These are phyloP conservation scores for Solanum habrochaites DNA, from an alignment of 257 asterid species.

Conservation along the genomic window DNA sequence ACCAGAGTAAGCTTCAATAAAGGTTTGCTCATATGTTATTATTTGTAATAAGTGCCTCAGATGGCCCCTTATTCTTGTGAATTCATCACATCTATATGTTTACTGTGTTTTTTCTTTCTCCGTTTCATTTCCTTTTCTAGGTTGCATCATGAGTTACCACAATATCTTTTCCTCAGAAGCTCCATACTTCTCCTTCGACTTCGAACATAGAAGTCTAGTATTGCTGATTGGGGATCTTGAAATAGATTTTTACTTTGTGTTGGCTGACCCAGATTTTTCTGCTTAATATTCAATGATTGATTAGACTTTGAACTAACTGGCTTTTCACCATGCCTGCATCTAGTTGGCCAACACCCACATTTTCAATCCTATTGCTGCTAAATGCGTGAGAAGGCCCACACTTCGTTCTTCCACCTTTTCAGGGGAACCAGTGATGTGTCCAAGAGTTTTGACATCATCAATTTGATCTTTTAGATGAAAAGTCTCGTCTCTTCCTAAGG, in stretches of 20 bases:
- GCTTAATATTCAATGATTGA: slow-evolving; percentile 13
- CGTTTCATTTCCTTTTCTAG: slow-evolving; percentile 33
- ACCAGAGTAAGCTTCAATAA: slow-evolving; percentile 83
- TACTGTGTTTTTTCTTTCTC: slow-evolving; percentile 34
- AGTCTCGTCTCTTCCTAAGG: not conserved
- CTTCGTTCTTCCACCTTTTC: slow-evolving; percentile 11
- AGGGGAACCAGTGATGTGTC: slow-evolving; percentile 9
- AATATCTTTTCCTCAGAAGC: slow-evolving; percentile 25
- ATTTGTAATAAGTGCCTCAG: slow-evolving; percentile 9
- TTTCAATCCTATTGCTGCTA: slow-evolving; percentile 4
- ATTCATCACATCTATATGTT: slow-evolving; percentile 43
- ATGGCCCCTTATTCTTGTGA: slow-evolving; percentile 53
- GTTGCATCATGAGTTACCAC: slow-evolving; percentile 24
- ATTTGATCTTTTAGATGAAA: slow-evolving; percentile 16
- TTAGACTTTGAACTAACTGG: no score
- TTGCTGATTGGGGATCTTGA: slow-evolving; percentile 21
- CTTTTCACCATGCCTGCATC: no score
- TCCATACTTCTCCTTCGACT: slow-evolving; percentile 48
- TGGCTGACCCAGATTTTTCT: slow-evolving; percentile 14
- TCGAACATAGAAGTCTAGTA: slow-evolving; percentile 48
- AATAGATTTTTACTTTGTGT: slow-evolving; percentile 28
- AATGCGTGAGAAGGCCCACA: slow-evolving; percentile 10
- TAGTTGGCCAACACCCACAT: not conserved
- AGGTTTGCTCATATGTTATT: slow-evolving; percentile 67
- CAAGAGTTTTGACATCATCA: slow-evolving; percentile 8